Conservation (phyloP, 2,329 filamentous ascomycete genomes). For the Fusarium sp. region DNA sequence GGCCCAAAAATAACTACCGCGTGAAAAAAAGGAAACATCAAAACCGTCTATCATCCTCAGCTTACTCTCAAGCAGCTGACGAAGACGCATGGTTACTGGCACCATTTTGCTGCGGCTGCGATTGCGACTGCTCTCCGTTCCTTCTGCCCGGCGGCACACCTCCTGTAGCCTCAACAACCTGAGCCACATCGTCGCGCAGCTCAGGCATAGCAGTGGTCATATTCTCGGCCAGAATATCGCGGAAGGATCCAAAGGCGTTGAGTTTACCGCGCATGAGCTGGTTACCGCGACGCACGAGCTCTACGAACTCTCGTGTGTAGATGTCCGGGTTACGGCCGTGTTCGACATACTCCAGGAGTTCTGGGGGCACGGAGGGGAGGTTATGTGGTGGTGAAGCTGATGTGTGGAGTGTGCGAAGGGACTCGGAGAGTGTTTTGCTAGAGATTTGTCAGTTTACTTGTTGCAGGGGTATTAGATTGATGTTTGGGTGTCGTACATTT, state of each 20-base stretch:
- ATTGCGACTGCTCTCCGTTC: conserved; percentile 10
- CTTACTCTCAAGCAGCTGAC: conserved; percentile 5
- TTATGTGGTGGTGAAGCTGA: conserved; percentile 54
- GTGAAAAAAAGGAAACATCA: background rate
- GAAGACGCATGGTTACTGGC: conserved; percentile 12
- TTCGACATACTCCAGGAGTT: conserved; percentile 76
- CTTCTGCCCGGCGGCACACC: conserved; percentile 39
- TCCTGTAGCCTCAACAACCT: conserved; percentile 61
- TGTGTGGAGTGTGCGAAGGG: conserved; percentile 54
- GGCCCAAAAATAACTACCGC: background rate
- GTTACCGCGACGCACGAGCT: conserved; percentile 73
- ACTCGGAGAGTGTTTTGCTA: conserved; percentile 55
- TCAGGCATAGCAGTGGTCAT: conserved; percentile 69
- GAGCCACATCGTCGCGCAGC: conserved; percentile 63
- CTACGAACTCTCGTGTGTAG: conserved; percentile 79
- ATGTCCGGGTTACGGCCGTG: conserved; percentile 79
- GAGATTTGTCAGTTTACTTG: conserved; percentile 11
- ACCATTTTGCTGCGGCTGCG: conserved; percentile 28
- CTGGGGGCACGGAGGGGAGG: conserved; percentile 67
- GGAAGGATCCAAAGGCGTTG: conserved; percentile 68
- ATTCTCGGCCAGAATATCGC: conserved; percentile 70
- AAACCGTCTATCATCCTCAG: background rate
- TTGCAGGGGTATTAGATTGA: background rate
- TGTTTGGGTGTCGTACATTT: conserved; percentile 55
- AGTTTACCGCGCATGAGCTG: conserved; percentile 75